Evolutionary conservation across 495 filamentous ascomycete species (phyloP), one percentile per base, ranked within the genome.

Genomic region (Daldinia loculata): DNA sequence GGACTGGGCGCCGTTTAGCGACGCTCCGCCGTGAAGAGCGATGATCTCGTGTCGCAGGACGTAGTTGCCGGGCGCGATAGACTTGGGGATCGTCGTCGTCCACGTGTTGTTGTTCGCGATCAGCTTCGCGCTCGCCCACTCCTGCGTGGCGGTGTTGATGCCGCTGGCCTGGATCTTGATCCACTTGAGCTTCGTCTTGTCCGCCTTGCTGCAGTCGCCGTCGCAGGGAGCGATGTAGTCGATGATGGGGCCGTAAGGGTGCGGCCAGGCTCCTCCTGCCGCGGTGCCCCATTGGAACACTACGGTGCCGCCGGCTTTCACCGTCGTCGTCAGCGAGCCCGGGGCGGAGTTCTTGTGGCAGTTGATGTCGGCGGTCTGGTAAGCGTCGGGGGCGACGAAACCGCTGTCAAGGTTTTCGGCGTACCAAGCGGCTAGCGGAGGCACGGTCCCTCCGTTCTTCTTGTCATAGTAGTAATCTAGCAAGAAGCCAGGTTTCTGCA

Each of bases 41-140:
- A 90, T 89, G 72, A 91, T 87, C 79, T 92, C 90, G 74, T 90
- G 87, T 34, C 90, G 89, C 63, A 92, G 76, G 59, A 92, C 85
- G 68, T 90, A 92, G 81, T 88, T 87, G 27, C 89, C 89, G 9
- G 85, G 74, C 3, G 81, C 84, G 56, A 91, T 84, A 60, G 74
- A 78, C 58, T 79, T 78, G 56, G 89, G 89, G 65, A 92, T 88
- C 9, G 83, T 88, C 57, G 90, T 83, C 53, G 83, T 85, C 82
- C 84, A 87, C 74, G 83, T 87, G 80, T 86, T 88, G 81, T 89
- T 88, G 77, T 85, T 79, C 6, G 76, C 74, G 71, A 84, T 84
- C 57, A 81, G 56, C 55, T 78, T 72, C 22, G 70, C 72, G 27
- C 74, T 74, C 6, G 76, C 76, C 72, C 74, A 77, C 57, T 74